Percentiles rank a stretch among this genome's conserved stretches.
These are phyloP conservation scores for Sphaerulina populicola DNA, from an alignment of 2,329 filamentous ascomycete species.

Conservation along the genomic window DNA sequence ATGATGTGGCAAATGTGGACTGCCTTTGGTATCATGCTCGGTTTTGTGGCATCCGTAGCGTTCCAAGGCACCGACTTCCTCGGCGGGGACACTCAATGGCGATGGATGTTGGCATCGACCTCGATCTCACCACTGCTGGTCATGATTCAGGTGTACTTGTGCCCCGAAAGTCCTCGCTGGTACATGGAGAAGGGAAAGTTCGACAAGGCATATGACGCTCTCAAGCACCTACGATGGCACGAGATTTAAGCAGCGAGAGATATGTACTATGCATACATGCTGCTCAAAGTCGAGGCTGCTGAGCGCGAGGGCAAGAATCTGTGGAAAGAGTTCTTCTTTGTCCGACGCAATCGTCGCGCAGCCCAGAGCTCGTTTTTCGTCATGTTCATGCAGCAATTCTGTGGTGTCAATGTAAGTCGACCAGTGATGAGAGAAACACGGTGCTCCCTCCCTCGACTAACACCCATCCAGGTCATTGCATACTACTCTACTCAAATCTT, in stretches of 20 bases:
- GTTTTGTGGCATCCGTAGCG: constrained; percentile 36
- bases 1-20: constrained; percentile 42
- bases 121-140: constrained; percentile 32
- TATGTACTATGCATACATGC: constrained; percentile 33
- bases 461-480: constrained; percentile 23
- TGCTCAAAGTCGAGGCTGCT: constrained; percentile 33
- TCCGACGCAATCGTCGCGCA: constrained; percentile 30
- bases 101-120: constrained; percentile 34
- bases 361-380: constrained; percentile 30
- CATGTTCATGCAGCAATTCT: constrained; percentile 32
- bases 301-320: constrained; percentile 34
- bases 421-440: background rate
- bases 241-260: constrained; percentile 37
- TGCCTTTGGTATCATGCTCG: constrained; percentile 41
- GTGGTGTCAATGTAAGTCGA: constrained; percentile 13
- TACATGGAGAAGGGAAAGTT: constrained; percentile 36
- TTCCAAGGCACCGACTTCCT: constrained; percentile 29
- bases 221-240: constrained; percentile 31
- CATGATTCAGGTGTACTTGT: constrained; percentile 33
- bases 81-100: constrained; percentile 23
- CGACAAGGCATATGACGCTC: constrained; percentile 32
- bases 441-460: background rate
- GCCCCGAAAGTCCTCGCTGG: constrained; percentile 37
- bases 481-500: constrained; percentile 29
- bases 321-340: constrained; percentile 32